phyloP scores from a whole-genome alignment of 2,329 filamentous ascomycete species.

The Catunica adiposa region DNA sequence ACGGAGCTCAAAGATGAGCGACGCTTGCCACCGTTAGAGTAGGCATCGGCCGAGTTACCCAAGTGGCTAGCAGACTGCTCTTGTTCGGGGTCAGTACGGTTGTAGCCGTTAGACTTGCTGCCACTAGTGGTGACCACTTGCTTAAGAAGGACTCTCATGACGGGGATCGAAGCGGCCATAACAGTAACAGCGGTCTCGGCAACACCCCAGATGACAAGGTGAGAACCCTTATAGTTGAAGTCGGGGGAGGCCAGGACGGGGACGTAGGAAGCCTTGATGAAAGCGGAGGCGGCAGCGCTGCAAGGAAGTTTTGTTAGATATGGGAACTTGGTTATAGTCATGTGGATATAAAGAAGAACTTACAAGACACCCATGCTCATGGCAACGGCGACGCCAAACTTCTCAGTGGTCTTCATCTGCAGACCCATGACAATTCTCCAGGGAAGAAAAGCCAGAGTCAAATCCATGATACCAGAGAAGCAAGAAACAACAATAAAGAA shows the following conservation, averaged over 20 bases:
- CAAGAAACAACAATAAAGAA: slow-evolving; percentile 7
- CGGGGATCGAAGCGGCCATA: slow-evolving; percentile 17
- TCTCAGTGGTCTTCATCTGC: slow-evolving; percentile 19
- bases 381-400: slow-evolving; percentile 18
- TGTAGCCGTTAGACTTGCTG: slow-evolving; percentile 9
- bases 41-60: slow-evolving; percentile 9
- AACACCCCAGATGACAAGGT: slow-evolving; percentile 15
- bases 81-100: slow-evolving; percentile 11
- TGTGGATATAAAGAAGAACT: slow-evolving; percentile 4
- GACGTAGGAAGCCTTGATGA: slow-evolving; percentile 9
- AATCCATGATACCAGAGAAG: slow-evolving; percentile 16
- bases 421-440: slow-evolving; percentile 19
- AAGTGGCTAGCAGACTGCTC: background rate
- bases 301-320: slow-evolving; percentile 3
- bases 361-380: slow-evolving; percentile 20
- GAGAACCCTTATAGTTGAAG: slow-evolving; percentile 9
- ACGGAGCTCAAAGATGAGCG: slow-evolving; percentile 10
- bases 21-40: slow-evolving; percentile 5
- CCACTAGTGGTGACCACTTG: slow-evolving; percentile 13
- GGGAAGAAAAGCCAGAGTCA: slow-evolving; percentile 17
- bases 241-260: slow-evolving; percentile 3
- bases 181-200: slow-evolving; percentile 16
- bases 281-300: slow-evolving; percentile 12
- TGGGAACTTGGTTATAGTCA: background rate
- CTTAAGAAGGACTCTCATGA: slow-evolving; percentile 16